Conservation (phyloP, 208 protist genomes). For the Blechomonas ayalai region DNA sequence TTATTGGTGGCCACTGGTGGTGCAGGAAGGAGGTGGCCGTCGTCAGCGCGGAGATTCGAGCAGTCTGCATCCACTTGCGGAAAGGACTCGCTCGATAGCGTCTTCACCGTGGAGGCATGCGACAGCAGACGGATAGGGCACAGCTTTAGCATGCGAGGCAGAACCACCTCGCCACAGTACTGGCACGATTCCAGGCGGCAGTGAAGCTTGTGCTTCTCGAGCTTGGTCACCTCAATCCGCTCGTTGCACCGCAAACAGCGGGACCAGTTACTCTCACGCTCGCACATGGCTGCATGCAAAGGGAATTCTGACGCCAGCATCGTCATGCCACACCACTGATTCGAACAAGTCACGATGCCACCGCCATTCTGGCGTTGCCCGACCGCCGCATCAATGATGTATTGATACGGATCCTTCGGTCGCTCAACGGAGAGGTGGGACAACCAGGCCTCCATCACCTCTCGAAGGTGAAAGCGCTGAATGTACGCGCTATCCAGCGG, state of each 20-base stretch:
- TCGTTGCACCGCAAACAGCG: slow-evolving; percentile 61
- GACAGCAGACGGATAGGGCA: slow-evolving; percentile 49
- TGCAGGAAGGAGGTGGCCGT: no score
- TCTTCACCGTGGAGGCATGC: no score
- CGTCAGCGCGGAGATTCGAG: no score
- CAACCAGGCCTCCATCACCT: slow-evolving; percentile 64
- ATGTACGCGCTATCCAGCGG: slow-evolving; percentile 32
- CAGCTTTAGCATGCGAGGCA: slow-evolving; percentile 57
- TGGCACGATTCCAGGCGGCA: slow-evolving; percentile 52
- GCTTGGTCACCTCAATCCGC: slow-evolving; percentile 41
- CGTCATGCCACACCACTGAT: slow-evolving; percentile 69
- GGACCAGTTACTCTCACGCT: slow-evolving; percentile 42
- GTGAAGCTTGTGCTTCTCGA: slow-evolving; percentile 48
- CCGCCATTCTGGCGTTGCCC: slow-evolving; percentile 34
- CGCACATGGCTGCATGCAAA: slow-evolving; percentile 33
- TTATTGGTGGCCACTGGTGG: no score
- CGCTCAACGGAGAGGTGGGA: slow-evolving; percentile 22
- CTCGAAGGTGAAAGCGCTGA: slow-evolving; percentile 47
- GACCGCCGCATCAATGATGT: slow-evolving; percentile 42
- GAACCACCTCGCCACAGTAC: slow-evolving; percentile 67
- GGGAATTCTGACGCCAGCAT: slow-evolving; percentile 42
- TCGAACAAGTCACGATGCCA: slow-evolving; percentile 70
- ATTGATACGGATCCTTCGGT: slow-evolving; percentile 57
- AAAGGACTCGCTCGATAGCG: no score
- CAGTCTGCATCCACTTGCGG: slow-evolving; percentile 34